Percentiles rank a stretch among this genome's conserved stretches.
phyloP scores from a whole-genome alignment of 1,284 basidiomycete genomes.

The Wallemia hederae region DNA sequence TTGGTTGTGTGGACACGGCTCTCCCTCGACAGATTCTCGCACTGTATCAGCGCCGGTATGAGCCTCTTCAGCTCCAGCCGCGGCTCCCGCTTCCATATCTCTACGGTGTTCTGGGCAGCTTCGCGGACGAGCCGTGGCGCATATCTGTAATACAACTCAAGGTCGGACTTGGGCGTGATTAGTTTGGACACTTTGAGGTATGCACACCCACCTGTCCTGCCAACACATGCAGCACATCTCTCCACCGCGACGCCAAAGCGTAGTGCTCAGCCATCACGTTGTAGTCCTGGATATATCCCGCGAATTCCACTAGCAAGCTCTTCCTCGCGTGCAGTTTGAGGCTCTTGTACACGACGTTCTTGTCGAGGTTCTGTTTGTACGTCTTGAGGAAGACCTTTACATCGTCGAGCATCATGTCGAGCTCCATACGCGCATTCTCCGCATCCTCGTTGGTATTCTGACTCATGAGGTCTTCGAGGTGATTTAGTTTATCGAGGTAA shows the following conservation, averaged over 20 bases:
- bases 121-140: constrained; percentile 62
- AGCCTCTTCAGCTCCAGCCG: constrained; percentile 53
- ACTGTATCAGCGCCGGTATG: constrained; percentile 59
- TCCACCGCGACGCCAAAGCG: constrained; percentile 72
- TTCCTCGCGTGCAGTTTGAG: constrained; percentile 75
- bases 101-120: constrained; percentile 60
- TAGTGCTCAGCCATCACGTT: constrained; percentile 73
- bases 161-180: constrained; percentile 24
- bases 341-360: constrained; percentile 60
- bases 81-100: constrained; percentile 63
- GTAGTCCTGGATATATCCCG: constrained; percentile 48
- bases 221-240: constrained; percentile 59
- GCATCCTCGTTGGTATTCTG: background rate
- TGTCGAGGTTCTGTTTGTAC: constrained; percentile 68
- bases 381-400: constrained; percentile 69
- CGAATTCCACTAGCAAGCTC: constrained; percentile 75
- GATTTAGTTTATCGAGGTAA: constrained; percentile 83
- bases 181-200: background rate
- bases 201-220: constrained; percentile 37
- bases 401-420: constrained; percentile 66
- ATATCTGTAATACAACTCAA: constrained; percentile 84
- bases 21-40: background rate
- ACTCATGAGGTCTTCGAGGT: constrained; percentile 52
- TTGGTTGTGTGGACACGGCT: background rate
- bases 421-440: constrained; percentile 28